Conservation (phyloP, 306 rosid genomes). For the Vigna angularis region DNA sequence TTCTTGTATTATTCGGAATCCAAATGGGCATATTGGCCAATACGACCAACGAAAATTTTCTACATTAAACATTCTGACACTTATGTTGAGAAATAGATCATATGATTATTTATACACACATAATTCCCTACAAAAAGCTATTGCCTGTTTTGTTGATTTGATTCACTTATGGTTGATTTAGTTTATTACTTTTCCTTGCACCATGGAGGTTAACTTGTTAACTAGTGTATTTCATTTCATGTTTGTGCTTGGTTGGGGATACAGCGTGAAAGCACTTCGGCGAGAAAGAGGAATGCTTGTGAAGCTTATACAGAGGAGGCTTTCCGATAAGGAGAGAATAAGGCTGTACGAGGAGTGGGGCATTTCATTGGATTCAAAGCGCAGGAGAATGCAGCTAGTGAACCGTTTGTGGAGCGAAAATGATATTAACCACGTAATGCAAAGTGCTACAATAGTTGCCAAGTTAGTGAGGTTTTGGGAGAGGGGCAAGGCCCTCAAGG, state of each 20-base stretch:
- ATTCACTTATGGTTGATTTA: neutral
- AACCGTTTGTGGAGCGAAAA: constrained; percentile 71
- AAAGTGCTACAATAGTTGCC: constrained; percentile 85
- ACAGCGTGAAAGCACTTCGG: constrained; percentile 71
- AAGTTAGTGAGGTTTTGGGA: constrained; percentile 80
- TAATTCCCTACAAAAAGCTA: neutral
- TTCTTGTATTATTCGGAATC: constrained; percentile 19
- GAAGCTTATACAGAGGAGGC: constrained; percentile 82
- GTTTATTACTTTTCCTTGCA: neutral
- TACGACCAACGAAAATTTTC: neutral
- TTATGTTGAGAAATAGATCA: neutral
- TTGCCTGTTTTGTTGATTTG: neutral
- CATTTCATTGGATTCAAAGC: constrained; percentile 78
- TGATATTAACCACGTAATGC: constrained; percentile 66
- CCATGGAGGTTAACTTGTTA: neutral
- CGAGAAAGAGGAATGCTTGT: constrained; percentile 81
- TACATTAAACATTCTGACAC: neutral
- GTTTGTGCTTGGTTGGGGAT: constrained; percentile 35
- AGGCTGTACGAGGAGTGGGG: constrained; percentile 77
- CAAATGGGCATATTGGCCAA: constrained; percentile 2
- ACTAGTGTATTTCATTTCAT: constrained; percentile 1
- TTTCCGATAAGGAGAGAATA: constrained; percentile 73
- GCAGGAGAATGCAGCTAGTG: constrained; percentile 85
- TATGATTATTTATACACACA: neutral
- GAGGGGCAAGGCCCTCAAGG: constrained; percentile 82